A percentile compares a stretch with the other conserved stretches of the same genome.
Evolutionary conservation across 768 basidiomycete species (phyloP).

Genomic region (Phylloporus sp.): DNA sequence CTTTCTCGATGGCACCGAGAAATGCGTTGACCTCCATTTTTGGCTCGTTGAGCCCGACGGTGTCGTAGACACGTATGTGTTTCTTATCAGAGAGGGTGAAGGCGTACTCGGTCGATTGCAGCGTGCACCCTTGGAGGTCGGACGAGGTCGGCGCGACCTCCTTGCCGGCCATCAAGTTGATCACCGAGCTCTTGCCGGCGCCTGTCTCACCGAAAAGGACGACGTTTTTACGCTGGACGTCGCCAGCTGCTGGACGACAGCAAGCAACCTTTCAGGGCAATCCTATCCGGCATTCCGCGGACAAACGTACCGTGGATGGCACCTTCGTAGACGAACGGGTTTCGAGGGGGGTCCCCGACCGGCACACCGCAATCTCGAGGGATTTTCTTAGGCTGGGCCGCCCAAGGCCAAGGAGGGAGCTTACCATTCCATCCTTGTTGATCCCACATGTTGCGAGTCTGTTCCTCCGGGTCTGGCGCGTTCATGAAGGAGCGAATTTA

Average conservation of each 20-base stretch:
- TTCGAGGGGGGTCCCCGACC: background rate
- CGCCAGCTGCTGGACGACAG: background rate
- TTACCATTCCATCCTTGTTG: background rate
- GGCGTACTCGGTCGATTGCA: background rate
- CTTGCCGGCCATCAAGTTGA: slow-evolving; percentile 3
- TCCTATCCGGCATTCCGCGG: background rate
- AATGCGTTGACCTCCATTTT: slow-evolving; percentile 1
- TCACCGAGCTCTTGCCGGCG: slow-evolving; percentile 8
- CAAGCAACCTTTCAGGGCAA: background rate
- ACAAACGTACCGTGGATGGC: background rate
- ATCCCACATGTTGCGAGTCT: background rate
- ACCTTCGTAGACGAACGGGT: background rate
- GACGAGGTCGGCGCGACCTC: background rate
- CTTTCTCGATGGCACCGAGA: slow-evolving; percentile 9
- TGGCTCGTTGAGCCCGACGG: slow-evolving; percentile 9
- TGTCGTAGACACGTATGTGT: slow-evolving; percentile 3
- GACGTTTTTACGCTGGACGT: background rate
- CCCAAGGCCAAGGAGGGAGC: background rate
- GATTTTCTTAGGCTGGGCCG: background rate
- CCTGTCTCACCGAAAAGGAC: slow-evolving; percentile 11
- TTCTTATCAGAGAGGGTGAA: background rate
- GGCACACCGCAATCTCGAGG: background rate
- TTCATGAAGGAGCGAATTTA: background rate
- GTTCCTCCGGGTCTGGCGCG: background rate
- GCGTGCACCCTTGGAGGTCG: background rate